Evolutionary conservation across 2,329 filamentous ascomycete species (phyloP), one percentile per base, ranked within the genome.

Genomic region (Knufia fluminis): DNA sequence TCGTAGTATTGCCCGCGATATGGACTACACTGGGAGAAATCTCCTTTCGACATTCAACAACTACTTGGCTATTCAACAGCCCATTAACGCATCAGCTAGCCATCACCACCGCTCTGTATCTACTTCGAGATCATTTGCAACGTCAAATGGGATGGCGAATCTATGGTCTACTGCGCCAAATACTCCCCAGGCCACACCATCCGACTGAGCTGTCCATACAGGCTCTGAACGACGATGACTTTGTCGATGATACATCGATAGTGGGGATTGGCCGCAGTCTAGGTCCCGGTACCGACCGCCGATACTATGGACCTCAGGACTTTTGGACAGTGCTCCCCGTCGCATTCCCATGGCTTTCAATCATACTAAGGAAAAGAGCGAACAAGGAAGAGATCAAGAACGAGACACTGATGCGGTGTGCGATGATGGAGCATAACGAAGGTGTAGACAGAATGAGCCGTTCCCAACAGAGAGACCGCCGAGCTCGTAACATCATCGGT

Each of bases 121-220:
- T 48, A 3, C 12, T 43, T 24, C 38, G 39, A 17, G 36, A 43
- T 24, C 35, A 42, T 22, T 22, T 49, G 12, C 23, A 36, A 12
- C 20, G 24, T 33, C 38, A 49, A 26, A 26, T 49, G n/a, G 26
- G 46, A 9, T 47, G 41, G 24, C 46, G 44, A 28, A 17, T 57
- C 16, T 53, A 55, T 45, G 42, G 35, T 10, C 24, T 55, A 7
- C 28, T 56, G 7, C 48, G 51, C 17, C 47, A 58, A 24, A 23
- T 54, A 3, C 28, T 55, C 9, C 40, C 49, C 22, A 53, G 54
- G 35, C 57, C 57, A 14, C 50, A 53, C 24, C 40, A 51, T 26
- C 52, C 57, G 14, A 55, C 57, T 38, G 49, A 40, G 19, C 35
- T 54, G 9, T 60, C 56, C 3, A 42, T 54, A 10, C 49, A 50